Evolutionary conservation across 768 basidiomycete species (phyloP).

Genomic region (Cystofilobasidium macerans): DNA sequence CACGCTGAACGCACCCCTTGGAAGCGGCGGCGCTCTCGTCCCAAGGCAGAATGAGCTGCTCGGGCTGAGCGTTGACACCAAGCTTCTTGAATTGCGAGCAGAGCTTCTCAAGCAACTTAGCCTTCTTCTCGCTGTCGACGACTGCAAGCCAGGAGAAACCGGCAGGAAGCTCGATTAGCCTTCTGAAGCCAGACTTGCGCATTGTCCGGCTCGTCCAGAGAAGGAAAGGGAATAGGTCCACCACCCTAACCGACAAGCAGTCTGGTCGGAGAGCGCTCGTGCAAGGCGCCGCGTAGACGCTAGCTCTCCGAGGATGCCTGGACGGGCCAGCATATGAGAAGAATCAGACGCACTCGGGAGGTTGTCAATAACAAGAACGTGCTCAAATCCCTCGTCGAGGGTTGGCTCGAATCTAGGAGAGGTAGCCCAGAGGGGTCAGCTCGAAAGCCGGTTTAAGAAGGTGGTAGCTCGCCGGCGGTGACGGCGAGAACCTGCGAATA

Average conservation of each 20-base stretch:
- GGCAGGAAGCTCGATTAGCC: neutral
- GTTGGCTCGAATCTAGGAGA: conserved; percentile 63
- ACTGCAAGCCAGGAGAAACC: conserved; percentile 9
- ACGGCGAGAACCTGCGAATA: neutral
- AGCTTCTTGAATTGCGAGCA: conserved; percentile 73
- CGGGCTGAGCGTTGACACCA: conserved; percentile 62
- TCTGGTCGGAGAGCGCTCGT: too few relatives aligned
- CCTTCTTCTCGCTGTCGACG: conserved; percentile 74
- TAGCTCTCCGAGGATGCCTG: too few relatives aligned
- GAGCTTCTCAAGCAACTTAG: conserved; percentile 68
- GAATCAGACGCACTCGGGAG: conserved; percentile 46
- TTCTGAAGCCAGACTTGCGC: too few relatives aligned
- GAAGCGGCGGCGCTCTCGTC: conserved; percentile 68
- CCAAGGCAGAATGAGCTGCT: conserved; percentile 80
- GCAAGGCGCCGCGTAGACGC: too few relatives aligned
- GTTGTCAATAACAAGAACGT: conserved; percentile 82
- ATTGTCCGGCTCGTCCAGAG: too few relatives aligned
- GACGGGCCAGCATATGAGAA: neutral
- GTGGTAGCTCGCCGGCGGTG: neutral
- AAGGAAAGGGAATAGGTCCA: too few relatives aligned
- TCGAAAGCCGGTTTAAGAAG: neutral
- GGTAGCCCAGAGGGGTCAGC: neutral
- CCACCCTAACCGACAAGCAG: too few relatives aligned
- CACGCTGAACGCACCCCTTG: conserved; percentile 61
- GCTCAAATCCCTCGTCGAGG: conserved; percentile 77